A percentile compares a stretch with the other conserved stretches of the same genome.
Conservation (phyloP, 2,329 filamentous ascomycete species). For the Colletotrichum tanaceti region DNA sequence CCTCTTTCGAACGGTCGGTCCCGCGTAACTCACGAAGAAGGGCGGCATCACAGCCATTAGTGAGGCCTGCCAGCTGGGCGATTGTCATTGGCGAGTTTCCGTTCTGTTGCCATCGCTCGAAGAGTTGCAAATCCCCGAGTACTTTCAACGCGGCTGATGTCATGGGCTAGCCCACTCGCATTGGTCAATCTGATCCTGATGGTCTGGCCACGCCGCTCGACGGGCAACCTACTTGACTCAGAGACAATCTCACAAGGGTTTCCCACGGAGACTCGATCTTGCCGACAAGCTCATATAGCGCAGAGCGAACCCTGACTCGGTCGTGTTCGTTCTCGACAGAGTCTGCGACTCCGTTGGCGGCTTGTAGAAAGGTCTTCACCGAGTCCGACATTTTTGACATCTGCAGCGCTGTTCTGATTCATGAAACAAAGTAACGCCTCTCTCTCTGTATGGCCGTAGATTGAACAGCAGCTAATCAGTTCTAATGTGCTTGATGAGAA, state of each 20-base stretch:
- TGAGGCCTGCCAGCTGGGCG: not conserved
- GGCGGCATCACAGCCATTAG: not conserved
- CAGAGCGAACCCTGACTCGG: not conserved
- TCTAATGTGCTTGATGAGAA: too few relatives aligned
- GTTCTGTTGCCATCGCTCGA: slow-evolving; percentile 5
- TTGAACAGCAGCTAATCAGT: not conserved
- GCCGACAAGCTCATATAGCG: slow-evolving; percentile 10
- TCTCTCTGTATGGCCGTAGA: not conserved
- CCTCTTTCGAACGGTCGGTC: too few relatives aligned
- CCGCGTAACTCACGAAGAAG: slow-evolving; percentile 13
- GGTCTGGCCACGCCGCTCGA: not conserved
- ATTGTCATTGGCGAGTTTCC: slow-evolving; percentile 2
- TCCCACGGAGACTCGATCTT: slow-evolving; percentile 28
- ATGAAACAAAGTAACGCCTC: too few relatives aligned
- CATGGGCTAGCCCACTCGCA: not conserved
- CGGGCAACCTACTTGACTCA: not conserved
- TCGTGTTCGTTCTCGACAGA: not conserved
- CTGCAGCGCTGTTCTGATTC: not conserved
- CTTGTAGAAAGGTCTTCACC: not conserved
- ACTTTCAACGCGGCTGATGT: not conserved
- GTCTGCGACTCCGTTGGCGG: not conserved
- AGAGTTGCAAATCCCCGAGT: not conserved
- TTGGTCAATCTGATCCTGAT: not conserved
- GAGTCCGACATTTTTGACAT: not conserved
- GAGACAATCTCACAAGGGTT: slow-evolving; percentile 11